Conservation (phyloP, 805 yeast species). For the Candida morakotiae region DNA sequence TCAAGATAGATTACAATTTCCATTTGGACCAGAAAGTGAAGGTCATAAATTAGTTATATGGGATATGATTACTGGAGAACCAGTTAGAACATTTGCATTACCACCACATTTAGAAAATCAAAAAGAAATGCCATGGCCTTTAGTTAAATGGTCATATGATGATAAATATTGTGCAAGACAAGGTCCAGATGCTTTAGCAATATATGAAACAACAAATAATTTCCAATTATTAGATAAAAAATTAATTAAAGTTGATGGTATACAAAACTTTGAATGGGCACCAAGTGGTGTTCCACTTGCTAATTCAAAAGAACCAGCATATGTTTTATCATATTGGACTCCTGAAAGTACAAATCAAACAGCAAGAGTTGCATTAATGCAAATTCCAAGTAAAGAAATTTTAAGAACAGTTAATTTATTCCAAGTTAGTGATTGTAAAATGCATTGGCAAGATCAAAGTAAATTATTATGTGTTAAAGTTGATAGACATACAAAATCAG, state of each 20-base stretch:
- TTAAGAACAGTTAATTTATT: conserved; percentile 89
- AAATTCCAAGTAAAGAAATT: conserved; percentile 76
- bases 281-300: conserved; percentile 78
- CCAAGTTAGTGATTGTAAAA: conserved; percentile 85
- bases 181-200: conserved; percentile 87
- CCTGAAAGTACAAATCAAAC: conserved; percentile 92
- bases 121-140: conserved; percentile 88
- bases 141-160: conserved; percentile 92
- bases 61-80: conserved; percentile 81
- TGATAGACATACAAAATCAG: conserved; percentile 94
- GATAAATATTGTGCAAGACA: conserved; percentile 92
- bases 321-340: conserved; percentile 89
- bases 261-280: conserved; percentile 91
- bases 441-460: conserved; percentile 93
- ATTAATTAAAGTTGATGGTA: conserved; percentile 74
- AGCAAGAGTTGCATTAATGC: conserved; percentile 89
- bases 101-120: conserved; percentile 66
- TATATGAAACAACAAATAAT: conserved; percentile 71
- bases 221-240: conserved; percentile 86
- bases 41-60: conserved; percentile 94
- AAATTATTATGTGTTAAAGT: conserved; percentile 87
- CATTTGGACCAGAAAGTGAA: conserved; percentile 81
- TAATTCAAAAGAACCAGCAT: conserved; percentile 52
- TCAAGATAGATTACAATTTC: conserved; percentile 64
- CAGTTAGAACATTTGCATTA: conserved; percentile 86